Percentiles rank a stretch among this genome's conserved stretches.
Conservation (phyloP, 805 yeast species). For the Brettanomyces sp. region DNA sequence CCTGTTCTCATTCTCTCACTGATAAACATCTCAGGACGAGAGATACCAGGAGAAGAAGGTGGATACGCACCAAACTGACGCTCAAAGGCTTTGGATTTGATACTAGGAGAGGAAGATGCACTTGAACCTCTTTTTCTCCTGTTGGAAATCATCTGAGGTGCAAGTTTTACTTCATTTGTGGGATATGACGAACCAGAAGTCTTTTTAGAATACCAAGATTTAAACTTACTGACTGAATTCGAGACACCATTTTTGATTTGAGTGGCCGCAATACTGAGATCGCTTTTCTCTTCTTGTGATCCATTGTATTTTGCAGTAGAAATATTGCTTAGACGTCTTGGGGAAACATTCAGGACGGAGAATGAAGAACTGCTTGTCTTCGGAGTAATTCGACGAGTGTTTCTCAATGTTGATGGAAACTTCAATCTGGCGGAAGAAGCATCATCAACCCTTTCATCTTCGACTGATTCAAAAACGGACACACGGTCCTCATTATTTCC, state of each 20-base stretch:
- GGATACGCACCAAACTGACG: neutral
- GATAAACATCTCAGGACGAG: conserved; percentile 19
- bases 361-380: no score
- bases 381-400: neutral
- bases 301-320: neutral
- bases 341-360: neutral
- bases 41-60: conserved; percentile 1
- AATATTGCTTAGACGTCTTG: neutral
- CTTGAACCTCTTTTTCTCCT: conserved; percentile 27
- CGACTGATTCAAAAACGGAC: neutral
- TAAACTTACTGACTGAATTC: conserved; percentile 47
- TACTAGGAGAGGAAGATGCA: neutral
- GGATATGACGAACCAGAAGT: conserved; percentile 9
- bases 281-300: neutral
- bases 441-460: neutral
- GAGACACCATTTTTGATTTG: conserved; percentile 21
- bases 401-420: neutral
- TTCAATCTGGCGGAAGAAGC: neutral
- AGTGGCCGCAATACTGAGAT: conserved; percentile 3
- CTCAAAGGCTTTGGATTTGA: neutral
- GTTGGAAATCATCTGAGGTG: conserved; percentile 63
- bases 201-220: conserved; percentile 59
- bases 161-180: conserved; percentile 16
- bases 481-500: neutral
- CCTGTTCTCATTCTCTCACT: conserved; percentile 12